phyloP scores from a whole-genome alignment of 257 asterid genomes.

The Vinca minor region DNA sequence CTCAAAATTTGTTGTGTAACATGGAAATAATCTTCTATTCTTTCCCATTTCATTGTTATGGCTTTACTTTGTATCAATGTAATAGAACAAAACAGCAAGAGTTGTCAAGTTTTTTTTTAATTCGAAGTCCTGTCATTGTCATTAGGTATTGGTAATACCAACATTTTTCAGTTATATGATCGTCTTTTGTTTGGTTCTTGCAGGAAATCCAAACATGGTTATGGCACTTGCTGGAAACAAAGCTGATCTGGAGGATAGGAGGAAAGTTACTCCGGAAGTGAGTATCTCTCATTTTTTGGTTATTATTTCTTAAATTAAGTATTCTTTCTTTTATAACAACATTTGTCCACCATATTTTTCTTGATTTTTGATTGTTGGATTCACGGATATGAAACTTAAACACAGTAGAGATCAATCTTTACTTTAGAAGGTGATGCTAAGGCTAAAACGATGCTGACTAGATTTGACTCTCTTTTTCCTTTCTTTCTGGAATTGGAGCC shows the following conservation, averaged over 20 bases:
- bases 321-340: background rate
- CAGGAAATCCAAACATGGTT: slow-evolving; percentile 86
- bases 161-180: background rate
- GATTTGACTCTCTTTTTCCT: background rate
- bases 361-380: background rate
- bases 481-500: background rate
- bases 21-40: background rate
- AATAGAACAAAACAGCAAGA: background rate
- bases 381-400: background rate
- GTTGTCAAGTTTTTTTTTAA: background rate
- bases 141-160: background rate
- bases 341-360: background rate
- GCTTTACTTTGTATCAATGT: background rate
- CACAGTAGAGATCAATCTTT: background rate
- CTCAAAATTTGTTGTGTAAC: background rate
- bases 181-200: slow-evolving; percentile 16
- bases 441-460: background rate
- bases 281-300: background rate
- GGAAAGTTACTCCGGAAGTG: slow-evolving; percentile 12
- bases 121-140: background rate
- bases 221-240: slow-evolving; percentile 94
- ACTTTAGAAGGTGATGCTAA: background rate
- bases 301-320: background rate
- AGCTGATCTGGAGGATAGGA: slow-evolving; percentile 41
- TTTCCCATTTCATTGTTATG: background rate